These are phyloP conservation scores for Euphorbia schlechtendalii DNA, from an alignment of 441 rosid genomes.

Conservation along the genomic window DNA sequence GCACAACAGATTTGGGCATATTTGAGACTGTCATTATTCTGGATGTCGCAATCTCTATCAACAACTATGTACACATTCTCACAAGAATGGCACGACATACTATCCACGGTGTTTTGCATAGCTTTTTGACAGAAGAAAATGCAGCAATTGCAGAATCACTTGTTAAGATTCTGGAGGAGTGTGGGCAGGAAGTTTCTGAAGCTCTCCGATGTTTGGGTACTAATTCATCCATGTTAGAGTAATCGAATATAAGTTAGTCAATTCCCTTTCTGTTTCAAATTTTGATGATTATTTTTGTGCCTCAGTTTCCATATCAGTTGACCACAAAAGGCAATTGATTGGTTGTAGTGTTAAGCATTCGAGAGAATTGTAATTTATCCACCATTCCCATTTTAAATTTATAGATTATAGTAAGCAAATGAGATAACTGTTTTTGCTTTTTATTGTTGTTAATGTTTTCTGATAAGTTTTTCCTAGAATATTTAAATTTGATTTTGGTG, in stretches of 20 bases:
- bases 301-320: too few relatives aligned
- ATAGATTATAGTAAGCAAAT: too few relatives aligned
- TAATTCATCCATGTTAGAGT: constrained; percentile 16
- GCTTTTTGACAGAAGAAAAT: constrained; percentile 39
- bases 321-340: too few relatives aligned
- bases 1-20: constrained; percentile 23
- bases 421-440: too few relatives aligned
- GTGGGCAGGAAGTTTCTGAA: constrained; percentile 44
- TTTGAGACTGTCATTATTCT: constrained; percentile 42
- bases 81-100: constrained; percentile 48
- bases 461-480: too few relatives aligned
- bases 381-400: too few relatives aligned
- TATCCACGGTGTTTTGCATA: constrained; percentile 35
- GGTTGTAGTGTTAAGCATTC: too few relatives aligned
- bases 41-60: constrained; percentile 28
- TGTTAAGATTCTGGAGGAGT: constrained; percentile 42
- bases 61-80: constrained; percentile 35
- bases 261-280: too few relatives aligned
- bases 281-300: too few relatives aligned
- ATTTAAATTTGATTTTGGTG: too few relatives aligned
- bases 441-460: too few relatives aligned
- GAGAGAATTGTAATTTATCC: too few relatives aligned
- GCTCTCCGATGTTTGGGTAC: constrained; percentile 27
- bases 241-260: constrained; percentile 6
- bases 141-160: constrained; percentile 29